Evolutionary conservation across 2,329 filamentous ascomycete genomes (phyloP), one percentile per base, ranked within the genome.

Genomic region (Xylariaceae sp.): DNA sequence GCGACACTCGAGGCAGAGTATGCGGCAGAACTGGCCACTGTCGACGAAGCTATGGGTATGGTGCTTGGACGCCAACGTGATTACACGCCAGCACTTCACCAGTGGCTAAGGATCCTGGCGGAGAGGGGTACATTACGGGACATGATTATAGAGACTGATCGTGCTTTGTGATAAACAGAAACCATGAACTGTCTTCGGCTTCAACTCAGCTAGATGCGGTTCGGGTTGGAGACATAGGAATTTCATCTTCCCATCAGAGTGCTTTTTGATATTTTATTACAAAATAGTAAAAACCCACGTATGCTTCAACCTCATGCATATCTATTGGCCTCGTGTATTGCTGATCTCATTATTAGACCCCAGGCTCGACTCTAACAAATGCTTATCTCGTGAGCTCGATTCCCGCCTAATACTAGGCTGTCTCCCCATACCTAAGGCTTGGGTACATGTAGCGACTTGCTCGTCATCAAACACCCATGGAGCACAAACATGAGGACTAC

Each of bases 391-490:
- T 24, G 34, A 19, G 13, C 17, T 19, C 34, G 11, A 24, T 37
- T n/a, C 15, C 19, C 18, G 6, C 4, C 24, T 15, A 3, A 9
- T 19, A 26, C n/a, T n/a, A n/a, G n/a, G n/a, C 19, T 31, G 2
- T 15, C 15, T 31, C 37, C 26, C 16, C 15, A 24, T 6, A 26
- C 16, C 38, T 66, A 84, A 43, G 79, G 89, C 79, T 98, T 98
- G 13, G 93, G 93, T 52, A 98, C 89, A 63, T 93, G 88, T 58
- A 98, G 81, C 24, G 83, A 91, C 76, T 91, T 94, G 72, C 89
- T 95, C 50, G 91, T 85, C 93, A 98, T 97, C 59, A 93, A 68
- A 61, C 87, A 94, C 16, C 90, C 93, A 62, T 95, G 89, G n/a
- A 89, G 55, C 44, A 94, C 73, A 66, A 96, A 98, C 45, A 97